Evolutionary conservation across 1,139 yeast species (phyloP).

Genomic region (Oligophagozyma castellii): DNA sequence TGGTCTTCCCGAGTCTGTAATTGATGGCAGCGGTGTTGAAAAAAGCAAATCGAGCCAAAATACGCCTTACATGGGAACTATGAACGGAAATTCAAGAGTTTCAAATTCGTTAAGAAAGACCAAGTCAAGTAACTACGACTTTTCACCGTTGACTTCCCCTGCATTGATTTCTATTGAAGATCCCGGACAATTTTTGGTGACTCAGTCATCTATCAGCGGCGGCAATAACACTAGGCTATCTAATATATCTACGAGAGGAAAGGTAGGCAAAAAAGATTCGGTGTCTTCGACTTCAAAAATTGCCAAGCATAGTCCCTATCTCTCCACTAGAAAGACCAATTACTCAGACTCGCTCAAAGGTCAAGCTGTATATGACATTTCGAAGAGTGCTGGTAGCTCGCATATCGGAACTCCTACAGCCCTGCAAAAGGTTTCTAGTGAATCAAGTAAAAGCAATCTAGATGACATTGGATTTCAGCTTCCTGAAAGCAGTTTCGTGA

Average conservation of each 20-base stretch:
- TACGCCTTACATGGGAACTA: too few relatives aligned
- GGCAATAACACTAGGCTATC: slow-evolving; percentile 6
- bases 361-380: too few relatives aligned
- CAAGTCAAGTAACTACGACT: too few relatives aligned
- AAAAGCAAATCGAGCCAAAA: too few relatives aligned
- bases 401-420: background rate
- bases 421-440: slow-evolving; percentile 1
- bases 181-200: slow-evolving; percentile 9
- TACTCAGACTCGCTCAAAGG: background rate
- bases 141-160: slow-evolving; percentile 22
- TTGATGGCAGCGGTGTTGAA: too few relatives aligned
- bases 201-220: slow-evolving; percentile 11
- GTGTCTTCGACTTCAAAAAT: slow-evolving; percentile 13
- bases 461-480: slow-evolving; percentile 19
- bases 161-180: slow-evolving; percentile 13
- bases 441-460: slow-evolving; percentile 6
- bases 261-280: slow-evolving; percentile 8
- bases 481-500: slow-evolving; percentile 18
- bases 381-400: background rate
- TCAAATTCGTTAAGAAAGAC: too few relatives aligned
- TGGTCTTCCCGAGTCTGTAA: too few relatives aligned
- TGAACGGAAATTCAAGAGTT: too few relatives aligned
- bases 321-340: slow-evolving; percentile 6
- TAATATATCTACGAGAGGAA: slow-evolving; percentile 6
- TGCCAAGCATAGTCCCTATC: slow-evolving; percentile 19